Evolutionary conservation across 2,329 filamentous ascomycete genomes (phyloP).

Genomic region (Amesomyces nigricolor): DNA sequence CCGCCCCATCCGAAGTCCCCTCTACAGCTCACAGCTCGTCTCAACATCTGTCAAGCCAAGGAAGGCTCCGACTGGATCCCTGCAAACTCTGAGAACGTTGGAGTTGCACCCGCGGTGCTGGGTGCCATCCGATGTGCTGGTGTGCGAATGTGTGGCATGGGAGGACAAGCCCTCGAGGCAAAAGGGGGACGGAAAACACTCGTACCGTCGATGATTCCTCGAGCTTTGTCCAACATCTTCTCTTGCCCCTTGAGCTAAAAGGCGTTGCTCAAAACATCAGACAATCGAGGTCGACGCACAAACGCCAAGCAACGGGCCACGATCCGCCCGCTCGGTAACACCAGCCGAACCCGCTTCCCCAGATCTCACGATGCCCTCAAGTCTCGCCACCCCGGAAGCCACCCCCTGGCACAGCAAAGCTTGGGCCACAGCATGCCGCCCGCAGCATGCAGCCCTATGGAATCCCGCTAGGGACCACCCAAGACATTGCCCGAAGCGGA

Average conservation of each 20-base stretch:
- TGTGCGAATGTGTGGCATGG: too few relatives aligned
- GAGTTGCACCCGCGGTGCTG: background rate
- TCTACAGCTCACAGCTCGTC: too few relatives aligned
- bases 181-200: too few relatives aligned
- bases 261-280: too few relatives aligned
- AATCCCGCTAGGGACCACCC: background rate
- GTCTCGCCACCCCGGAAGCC: conserved; percentile 16
- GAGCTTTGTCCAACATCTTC: background rate
- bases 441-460: conserved; percentile 10
- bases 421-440: conserved; percentile 15
- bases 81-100: too few relatives aligned
- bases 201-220: background rate
- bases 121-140: background rate
- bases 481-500: background rate
- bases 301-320: conserved; percentile 8
- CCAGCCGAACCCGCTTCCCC: conserved; percentile 13
- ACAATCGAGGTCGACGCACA: background rate
- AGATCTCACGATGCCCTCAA: conserved; percentile 27
- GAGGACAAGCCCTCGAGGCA: too few relatives aligned
- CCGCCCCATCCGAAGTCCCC: background rate
- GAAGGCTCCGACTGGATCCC: too few relatives aligned
- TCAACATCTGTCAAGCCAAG: too few relatives aligned
- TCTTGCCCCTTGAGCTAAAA: too few relatives aligned
- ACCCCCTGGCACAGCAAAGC: conserved; percentile 12
- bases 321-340: conserved; percentile 13